These are phyloP conservation scores for Cladorrhinum sp. DNA, from an alignment of 2,329 filamentous ascomycete species.

Conservation along the genomic window DNA sequence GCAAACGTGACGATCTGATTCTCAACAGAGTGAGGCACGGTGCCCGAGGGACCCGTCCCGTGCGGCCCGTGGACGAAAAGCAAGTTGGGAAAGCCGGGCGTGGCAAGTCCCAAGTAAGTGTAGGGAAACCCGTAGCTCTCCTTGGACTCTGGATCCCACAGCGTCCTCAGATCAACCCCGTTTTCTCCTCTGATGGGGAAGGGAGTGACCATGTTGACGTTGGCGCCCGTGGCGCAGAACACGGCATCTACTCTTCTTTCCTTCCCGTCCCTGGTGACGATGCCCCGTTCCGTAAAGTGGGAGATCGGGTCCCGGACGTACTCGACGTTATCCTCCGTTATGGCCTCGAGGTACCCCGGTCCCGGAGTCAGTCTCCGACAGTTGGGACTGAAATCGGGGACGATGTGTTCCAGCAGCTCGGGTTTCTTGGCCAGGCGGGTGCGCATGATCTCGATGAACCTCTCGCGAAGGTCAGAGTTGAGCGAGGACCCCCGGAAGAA, in stretches of 20 bases:
- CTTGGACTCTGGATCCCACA: slow-evolving; percentile 49
- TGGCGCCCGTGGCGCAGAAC: slow-evolving; percentile 67
- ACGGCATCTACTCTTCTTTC: slow-evolving; percentile 60
- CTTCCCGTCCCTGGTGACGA: slow-evolving; percentile 57
- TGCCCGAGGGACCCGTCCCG: slow-evolving; percentile 58
- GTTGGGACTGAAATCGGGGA: slow-evolving; percentile 62
- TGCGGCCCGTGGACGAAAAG: slow-evolving; percentile 63
- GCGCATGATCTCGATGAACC: slow-evolving; percentile 53
- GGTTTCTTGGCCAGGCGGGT: slow-evolving; percentile 52
- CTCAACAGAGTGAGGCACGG: slow-evolving; percentile 65
- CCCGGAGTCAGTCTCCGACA: slow-evolving; percentile 65
- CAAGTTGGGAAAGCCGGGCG: slow-evolving; percentile 66
- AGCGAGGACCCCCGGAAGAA: slow-evolving; percentile 53
- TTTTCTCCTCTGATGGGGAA: slow-evolving; percentile 58
- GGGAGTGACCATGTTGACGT: slow-evolving; percentile 55
- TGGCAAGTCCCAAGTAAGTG: slow-evolving; percentile 62
- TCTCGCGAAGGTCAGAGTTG: slow-evolving; percentile 46
- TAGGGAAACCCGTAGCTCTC: slow-evolving; percentile 61
- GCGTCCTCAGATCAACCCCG: slow-evolving; percentile 50
- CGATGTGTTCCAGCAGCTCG: slow-evolving; percentile 52
- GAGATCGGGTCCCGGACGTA: slow-evolving; percentile 57
- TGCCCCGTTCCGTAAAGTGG: slow-evolving; percentile 57
- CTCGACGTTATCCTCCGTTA: slow-evolving; percentile 59
- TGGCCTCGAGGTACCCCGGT: slow-evolving; percentile 64
- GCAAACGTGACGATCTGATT: slow-evolving; percentile 63